Conservation (phyloP, 2,329 filamentous ascomycete genomes). For the Fusarium sp. region DNA sequence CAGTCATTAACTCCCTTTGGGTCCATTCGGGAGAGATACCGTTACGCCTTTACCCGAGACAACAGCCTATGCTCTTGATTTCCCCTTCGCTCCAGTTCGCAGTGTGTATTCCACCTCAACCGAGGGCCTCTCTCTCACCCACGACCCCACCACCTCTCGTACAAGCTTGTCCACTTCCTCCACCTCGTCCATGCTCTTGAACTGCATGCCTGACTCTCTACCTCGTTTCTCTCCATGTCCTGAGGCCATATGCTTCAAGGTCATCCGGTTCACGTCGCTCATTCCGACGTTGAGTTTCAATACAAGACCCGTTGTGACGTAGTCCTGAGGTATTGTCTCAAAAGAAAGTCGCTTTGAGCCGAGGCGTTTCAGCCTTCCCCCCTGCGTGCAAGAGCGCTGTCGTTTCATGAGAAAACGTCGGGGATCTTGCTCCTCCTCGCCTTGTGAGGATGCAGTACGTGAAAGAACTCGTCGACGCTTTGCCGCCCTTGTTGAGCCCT, state of each 20-base stretch:
- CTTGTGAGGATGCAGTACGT: constrained; percentile 2
- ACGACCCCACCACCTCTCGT: constrained; percentile 33
- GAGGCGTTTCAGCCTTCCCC: constrained; percentile 35
- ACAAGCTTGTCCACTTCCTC: constrained; percentile 36
- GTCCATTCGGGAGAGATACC: not conserved
- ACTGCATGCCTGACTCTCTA: constrained; percentile 25
- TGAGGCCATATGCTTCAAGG: constrained; percentile 16
- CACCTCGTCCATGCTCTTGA: constrained; percentile 42
- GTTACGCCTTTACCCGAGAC: constrained; percentile 16
- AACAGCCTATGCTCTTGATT: constrained; percentile 30
- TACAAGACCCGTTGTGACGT: constrained; percentile 31
- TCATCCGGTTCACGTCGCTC: constrained; percentile 14
- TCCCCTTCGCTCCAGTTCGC: constrained; percentile 43
- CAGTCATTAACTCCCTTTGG: constrained; percentile 5
- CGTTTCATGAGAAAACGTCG: constrained; percentile 37
- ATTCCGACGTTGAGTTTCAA: constrained; percentile 13
- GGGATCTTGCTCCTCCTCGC: constrained; percentile 26
- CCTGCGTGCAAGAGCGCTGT: constrained; percentile 25
- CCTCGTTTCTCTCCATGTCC: constrained; percentile 8
- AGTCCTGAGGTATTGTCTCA: constrained; percentile 38
- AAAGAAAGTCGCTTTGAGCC: constrained; percentile 42
- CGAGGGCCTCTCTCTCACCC: constrained; percentile 27
- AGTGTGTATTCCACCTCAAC: constrained; percentile 44
- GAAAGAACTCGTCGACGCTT: constrained; percentile 22
- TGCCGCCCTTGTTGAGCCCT: not conserved